phyloP scores from a whole-genome alignment of 2,329 filamentous ascomycete species.

The Xylariales sp. region DNA sequence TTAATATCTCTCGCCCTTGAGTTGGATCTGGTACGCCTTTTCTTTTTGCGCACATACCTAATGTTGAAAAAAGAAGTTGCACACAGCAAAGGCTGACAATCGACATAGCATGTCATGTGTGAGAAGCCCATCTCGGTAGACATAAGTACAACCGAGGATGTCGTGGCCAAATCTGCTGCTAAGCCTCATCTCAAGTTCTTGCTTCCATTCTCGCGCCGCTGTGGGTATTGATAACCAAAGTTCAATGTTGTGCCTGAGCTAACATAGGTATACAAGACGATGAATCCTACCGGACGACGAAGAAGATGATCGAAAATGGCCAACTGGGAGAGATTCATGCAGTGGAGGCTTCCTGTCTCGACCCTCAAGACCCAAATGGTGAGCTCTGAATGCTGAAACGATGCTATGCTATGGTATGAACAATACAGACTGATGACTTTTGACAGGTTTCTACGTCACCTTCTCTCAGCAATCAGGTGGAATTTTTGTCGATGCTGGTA shows the following conservation, averaged over 20 bases:
- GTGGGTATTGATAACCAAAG: neutral
- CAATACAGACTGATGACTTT: neutral
- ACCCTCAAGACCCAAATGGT: constrained; percentile 3
- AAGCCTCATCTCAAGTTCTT: constrained; percentile 6
- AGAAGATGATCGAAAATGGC: constrained; percentile 1
- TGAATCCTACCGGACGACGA: constrained; percentile 4
- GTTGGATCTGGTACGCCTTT: constrained; percentile 2
- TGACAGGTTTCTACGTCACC: constrained; percentile 1
- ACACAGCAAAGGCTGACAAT: neutral
- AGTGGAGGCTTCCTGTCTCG: constrained; percentile 1
- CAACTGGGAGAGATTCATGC: constrained; percentile 3
- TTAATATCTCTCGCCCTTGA: constrained; percentile 3
- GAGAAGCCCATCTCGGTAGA: constrained; percentile 5
- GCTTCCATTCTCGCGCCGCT: constrained; percentile 2
- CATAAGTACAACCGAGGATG: constrained; percentile 3
- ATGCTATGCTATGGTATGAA: no score
- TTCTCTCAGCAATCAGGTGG: constrained; percentile 2
- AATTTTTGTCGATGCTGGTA: constrained; percentile 3
- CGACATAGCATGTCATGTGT: constrained; percentile 3
- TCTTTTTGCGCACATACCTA: neutral
- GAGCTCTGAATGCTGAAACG: no score
- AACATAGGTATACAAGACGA: neutral
- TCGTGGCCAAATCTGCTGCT: constrained; percentile 3
- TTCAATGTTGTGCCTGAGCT: neutral
- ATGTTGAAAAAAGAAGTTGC: no score